A percentile compares a stretch with the other conserved stretches of the same genome.
Conservation (phyloP, 768 basidiomycete species). For the Leccinellum rugosiceps region DNA sequence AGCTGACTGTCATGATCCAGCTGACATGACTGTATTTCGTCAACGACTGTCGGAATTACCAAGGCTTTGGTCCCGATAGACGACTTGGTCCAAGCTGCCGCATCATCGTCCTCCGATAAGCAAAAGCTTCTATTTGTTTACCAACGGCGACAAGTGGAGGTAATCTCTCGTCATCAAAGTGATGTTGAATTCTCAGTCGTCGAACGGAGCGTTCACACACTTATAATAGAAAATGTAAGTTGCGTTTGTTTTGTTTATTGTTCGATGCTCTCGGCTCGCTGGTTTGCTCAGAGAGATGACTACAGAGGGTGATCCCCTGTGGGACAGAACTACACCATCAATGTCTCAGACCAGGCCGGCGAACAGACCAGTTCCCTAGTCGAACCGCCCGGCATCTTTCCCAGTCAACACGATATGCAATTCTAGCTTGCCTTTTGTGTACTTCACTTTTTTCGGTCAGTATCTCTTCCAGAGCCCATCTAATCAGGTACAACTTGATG, state of each 20-base stretch:
- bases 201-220: background rate
- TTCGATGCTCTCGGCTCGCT: background rate
- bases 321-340: constrained; percentile 5
- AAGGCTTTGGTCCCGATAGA: background rate
- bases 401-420: constrained; percentile 53
- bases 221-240: background rate
- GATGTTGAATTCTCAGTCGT: too few relatives aligned
- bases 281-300: constrained; percentile 14
- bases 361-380: constrained; percentile 1
- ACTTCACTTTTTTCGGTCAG: constrained; percentile 72
- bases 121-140: background rate
- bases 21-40: background rate
- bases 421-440: constrained; percentile 69
- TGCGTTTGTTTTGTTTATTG: too few relatives aligned
- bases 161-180: background rate
- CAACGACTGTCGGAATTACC: background rate
- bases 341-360: background rate
- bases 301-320: constrained; percentile 33
- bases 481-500: constrained; percentile 2
- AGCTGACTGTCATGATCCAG: background rate
- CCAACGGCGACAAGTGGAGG: background rate
- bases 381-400: constrained; percentile 65
- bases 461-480: constrained; percentile 5
- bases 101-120: background rate
- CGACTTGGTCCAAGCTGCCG: background rate